Base-by-base conservation (phyloP, 164 flowering plant species). In the Berberis vulgaris region DNA sequence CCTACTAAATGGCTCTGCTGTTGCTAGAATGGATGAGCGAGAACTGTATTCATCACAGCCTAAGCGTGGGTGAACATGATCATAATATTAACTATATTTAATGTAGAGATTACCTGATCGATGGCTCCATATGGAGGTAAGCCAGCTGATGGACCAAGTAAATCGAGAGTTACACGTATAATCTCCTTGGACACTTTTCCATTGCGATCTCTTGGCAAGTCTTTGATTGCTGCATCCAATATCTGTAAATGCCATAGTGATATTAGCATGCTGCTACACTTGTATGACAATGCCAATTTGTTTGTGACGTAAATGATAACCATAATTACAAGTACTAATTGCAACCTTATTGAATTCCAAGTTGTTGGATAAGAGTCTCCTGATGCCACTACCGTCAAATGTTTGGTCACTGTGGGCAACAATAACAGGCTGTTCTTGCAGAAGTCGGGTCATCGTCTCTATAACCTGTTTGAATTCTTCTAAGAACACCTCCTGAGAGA, bases 381-480 rank as follows among this genome's bases (percentile, higher is more conserved):
- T 85, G 55, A 94, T 77, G 61, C 87, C 81, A 69, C 84, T 87
- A 57, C 99, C 99, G 67, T 94, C 91, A 66, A 89, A 91, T 50
- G 84, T 85, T 63, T 83, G 86, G 64, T 85, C 96, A 46, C 83
- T 88, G 62, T 94, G 97, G 3, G 97, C 99, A 43, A 94, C 96
- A 53, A 94, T 94, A 45, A 85, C 99, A 1, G 97, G 99, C 49
- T 83, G 82, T 61, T 87, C 96, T 62, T 80, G 84, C 12, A 94
- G 87, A 61, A 43, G 74, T 45, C 70, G 82, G 49, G 81, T 87
- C 54, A 86, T 71, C 49, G 49, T 66, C 65, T 74, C 84, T 1
- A 76, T 78, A 2, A 78, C 81, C 58, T 70, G 79, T 73, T 80
- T 81, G 67, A 89, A 82, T 62, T 76, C 86, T 49, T 56, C 77